A percentile compares a stretch with the other conserved stretches of the same genome.
Conservation (phyloP, 176 grass and related monocot species). For the Oryza australiensis region DNA sequence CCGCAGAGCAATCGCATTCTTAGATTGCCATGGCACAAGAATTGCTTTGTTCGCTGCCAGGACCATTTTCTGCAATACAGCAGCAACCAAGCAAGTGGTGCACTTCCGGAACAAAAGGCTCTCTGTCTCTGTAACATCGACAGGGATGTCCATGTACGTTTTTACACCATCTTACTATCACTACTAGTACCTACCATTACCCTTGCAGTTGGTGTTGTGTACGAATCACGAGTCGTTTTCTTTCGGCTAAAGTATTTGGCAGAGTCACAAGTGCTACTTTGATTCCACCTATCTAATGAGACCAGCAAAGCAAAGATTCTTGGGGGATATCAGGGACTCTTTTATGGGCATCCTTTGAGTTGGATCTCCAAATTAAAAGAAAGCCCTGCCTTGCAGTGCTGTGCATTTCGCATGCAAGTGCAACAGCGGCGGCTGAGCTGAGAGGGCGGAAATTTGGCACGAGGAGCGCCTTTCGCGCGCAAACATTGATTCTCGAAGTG, state of each 20-base stretch:
- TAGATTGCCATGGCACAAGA: constrained; percentile 12
- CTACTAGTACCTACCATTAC: neutral
- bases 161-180: neutral
- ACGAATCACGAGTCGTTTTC: constrained; percentile 34
- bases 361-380: constrained; percentile 35
- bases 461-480: constrained; percentile 25
- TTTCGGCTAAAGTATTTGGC: constrained; percentile 26
- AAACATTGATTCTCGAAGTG: constrained; percentile 31
- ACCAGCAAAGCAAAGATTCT: constrained; percentile 40
- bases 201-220: constrained; percentile 33
- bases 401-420: neutral
- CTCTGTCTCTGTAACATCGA: neutral
- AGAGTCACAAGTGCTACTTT: constrained; percentile 21
- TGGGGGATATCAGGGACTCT: constrained; percentile 33
- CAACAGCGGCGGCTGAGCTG: neutral
- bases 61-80: neutral
- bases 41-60: neutral
- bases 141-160: neutral
- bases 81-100: neutral
- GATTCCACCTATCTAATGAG: constrained; percentile 21
- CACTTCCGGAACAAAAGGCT: neutral
- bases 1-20: neutral
- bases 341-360: constrained; percentile 30
- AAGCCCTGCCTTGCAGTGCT: neutral
- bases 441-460: neutral